These are phyloP conservation scores for Taphrina communis DNA, from an alignment of 1,139 yeast genomes.

Conservation along the genomic window DNA sequence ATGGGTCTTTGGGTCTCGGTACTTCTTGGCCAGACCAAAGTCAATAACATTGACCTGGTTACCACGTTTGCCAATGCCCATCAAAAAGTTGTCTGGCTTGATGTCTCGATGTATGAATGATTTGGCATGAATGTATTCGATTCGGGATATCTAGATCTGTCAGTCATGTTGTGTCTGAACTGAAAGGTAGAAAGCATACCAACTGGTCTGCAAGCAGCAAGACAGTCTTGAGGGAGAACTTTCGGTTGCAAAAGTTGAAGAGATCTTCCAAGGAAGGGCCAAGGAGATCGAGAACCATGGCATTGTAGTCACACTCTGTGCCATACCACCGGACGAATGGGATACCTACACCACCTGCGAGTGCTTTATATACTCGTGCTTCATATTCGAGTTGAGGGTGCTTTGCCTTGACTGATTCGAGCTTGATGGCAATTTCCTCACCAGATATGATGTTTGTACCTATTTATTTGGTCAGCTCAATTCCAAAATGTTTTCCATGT, in stretches of 20 bases:
- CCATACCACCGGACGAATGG: slow-evolving; percentile 98
- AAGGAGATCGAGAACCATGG: slow-evolving; percentile 92
- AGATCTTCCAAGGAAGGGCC: slow-evolving; percentile 96
- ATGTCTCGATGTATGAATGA: slow-evolving; percentile 87
- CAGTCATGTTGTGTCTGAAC: not conserved
- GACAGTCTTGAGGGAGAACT: slow-evolving; percentile 91
- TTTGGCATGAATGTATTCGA: slow-evolving; percentile 93
- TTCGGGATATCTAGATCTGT: slow-evolving; percentile 65
- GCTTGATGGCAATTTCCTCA: slow-evolving; percentile 95
- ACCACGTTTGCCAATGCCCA: slow-evolving; percentile 96
- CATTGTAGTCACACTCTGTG: slow-evolving; percentile 93
- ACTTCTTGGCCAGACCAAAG: slow-evolving; percentile 96
- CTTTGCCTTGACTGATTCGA: slow-evolving; percentile 86
- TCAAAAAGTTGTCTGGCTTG: slow-evolving; percentile 94
- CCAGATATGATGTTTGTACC: slow-evolving; percentile 90
- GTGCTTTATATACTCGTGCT: slow-evolving; percentile 82
- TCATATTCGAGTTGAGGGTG: slow-evolving; percentile 98
- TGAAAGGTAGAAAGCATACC: slow-evolving; percentile 43
- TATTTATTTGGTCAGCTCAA: not conserved
- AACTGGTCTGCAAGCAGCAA: slow-evolving; percentile 91
- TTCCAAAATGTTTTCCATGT: not conserved
- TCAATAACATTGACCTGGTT: slow-evolving; percentile 95
- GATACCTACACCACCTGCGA: slow-evolving; percentile 96
- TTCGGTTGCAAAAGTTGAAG: slow-evolving; percentile 92
- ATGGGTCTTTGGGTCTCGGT: slow-evolving; percentile 93